Evolutionary conservation across 306 rosid species (phyloP), one percentile per base, ranked within the genome.

Genomic region (Purshia tridentata): DNA sequence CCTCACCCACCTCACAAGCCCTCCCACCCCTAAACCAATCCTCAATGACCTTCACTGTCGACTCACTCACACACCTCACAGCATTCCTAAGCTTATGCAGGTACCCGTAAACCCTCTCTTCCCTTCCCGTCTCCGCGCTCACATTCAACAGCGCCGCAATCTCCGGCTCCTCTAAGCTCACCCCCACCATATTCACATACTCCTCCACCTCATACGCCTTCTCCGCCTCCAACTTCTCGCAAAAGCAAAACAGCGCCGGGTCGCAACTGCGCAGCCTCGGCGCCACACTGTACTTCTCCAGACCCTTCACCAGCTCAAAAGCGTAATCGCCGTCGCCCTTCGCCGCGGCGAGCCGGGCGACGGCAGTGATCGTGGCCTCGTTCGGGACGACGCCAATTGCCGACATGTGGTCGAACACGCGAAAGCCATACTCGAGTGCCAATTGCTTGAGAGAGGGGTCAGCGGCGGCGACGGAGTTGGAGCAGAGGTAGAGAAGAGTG

Each of bases 401-500:
- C 23, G 69, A 51, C 88, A 94, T 88, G 46, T 76, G 95, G 71
- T 84, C 78, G 76, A 85, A 94, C 2, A 87, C 49, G 53, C 87
- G 89, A 74, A 91, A 88, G 18, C 98, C 97, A 47, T 85, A 72
- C 48, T 72, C 77, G 29, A 88, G 67, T 0, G 95, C 91, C 2
- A 67, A 47, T 1, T 72, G 68, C 56, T 81, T 91, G 52, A 82
- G 82, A 0, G 84, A 89, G 8, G 79, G 75, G 35, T 88, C 35
- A 29, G 1, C 87, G 0, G 85, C 35, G 62, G 47, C 1, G 1
- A 87, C 88, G 9, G 85, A 84, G 39, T 65, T 82, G 53, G 92
- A 88, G 71, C 98, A 94, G 59, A 91, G 92, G 85, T 94, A 88
- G 78, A 93, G 97, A n/a, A 94, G 76, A 22, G 95, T 76, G 52